Base-by-base conservation (phyloP, 129 eudicot species). In the Dittrichia graveolens region DNA sequence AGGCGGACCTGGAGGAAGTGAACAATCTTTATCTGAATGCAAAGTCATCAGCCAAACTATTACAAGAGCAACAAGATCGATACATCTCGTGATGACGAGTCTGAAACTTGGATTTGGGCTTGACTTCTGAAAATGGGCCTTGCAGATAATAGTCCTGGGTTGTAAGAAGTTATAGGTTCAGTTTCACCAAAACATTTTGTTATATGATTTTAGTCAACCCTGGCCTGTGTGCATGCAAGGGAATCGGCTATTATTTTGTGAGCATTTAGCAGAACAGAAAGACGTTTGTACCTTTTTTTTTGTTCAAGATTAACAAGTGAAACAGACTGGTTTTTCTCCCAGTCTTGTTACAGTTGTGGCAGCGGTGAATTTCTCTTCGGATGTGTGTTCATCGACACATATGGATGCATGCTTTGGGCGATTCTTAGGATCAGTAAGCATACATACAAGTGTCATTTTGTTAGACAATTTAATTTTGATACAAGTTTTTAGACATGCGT, bases 1-100 rank as follows among this genome's bases (percentile, higher is more conserved):
- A 94, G 98, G 94, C 96, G 68, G 99, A 95, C 80, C 88, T 95
- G 49, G 93, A 88, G 78, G 99, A 95, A 88, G 97, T 91, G 64
- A 71, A 40, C 68, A 49, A 83, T 60, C 87, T 95, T 16, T 95
- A 95, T 72, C 81, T 88, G 66, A 94, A 95, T 76, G 99, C 99
- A 50, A 95, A 95, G 80, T 90, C 97, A 41, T 94, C 98, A 0
- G 98, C 96, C 3, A 90, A 74, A 76, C 93, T 94, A 75, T 91
- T 94, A 66, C 97, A 94, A 69, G 97, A 90, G 85, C 96, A 92
- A 83, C 98, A 93, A 73, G 96, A 93, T 66, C 82, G 93, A 85
- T 93, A 93, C 69, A 94, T 94, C 65, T 80, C 92, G 7, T 92
- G 81, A 86, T 67, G 41, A 57, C 13, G 4, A 49, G 50, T 42